A percentile compares a stretch with the other conserved stretches of the same genome.
phyloP scores from a whole-genome alignment of 2,329 filamentous ascomycete genomes.

The Xylaria sp. region DNA sequence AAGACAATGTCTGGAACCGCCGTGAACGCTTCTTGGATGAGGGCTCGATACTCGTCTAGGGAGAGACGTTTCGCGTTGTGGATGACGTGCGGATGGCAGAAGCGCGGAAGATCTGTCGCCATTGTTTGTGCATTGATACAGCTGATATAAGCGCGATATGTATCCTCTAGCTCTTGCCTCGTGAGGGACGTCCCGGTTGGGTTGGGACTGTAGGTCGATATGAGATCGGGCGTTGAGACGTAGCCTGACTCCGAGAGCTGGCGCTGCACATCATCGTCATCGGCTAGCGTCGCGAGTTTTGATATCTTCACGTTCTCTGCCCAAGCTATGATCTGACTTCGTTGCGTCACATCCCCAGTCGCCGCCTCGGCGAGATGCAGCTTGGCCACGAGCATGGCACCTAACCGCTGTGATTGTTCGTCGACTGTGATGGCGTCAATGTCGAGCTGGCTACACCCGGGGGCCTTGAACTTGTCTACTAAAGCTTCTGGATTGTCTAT shows the following conservation, averaged over 20 bases:
- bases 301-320: conserved; percentile 38
- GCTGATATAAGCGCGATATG: conserved; percentile 49
- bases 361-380: conserved; percentile 14
- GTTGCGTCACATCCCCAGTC: conserved; percentile 30
- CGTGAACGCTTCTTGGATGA: conserved; percentile 47
- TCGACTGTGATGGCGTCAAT: conserved; percentile 42
- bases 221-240: conserved; percentile 13
- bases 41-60: conserved; percentile 44
- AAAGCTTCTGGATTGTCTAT: conserved; percentile 32
- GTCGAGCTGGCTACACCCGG: conserved; percentile 33
- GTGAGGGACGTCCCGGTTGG: conserved; percentile 19
- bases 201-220: background rate
- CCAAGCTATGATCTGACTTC: conserved; percentile 40
- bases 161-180: conserved; percentile 37
- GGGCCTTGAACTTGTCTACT: conserved; percentile 28
- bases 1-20: conserved; percentile 48
- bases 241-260: conserved; percentile 32
- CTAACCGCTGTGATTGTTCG: conserved; percentile 33
- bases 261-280: conserved; percentile 36
- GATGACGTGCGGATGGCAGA: conserved; percentile 45
- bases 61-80: conserved; percentile 49
- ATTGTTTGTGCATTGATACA: conserved; percentile 50
- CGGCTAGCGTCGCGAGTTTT: conserved; percentile 32
- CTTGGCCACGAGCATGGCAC: conserved; percentile 30
- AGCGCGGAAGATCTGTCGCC: conserved; percentile 42